Evolutionary conservation across 2,329 filamentous ascomycete species (phyloP).

Genomic region (Ascochyta rabiei): DNA sequence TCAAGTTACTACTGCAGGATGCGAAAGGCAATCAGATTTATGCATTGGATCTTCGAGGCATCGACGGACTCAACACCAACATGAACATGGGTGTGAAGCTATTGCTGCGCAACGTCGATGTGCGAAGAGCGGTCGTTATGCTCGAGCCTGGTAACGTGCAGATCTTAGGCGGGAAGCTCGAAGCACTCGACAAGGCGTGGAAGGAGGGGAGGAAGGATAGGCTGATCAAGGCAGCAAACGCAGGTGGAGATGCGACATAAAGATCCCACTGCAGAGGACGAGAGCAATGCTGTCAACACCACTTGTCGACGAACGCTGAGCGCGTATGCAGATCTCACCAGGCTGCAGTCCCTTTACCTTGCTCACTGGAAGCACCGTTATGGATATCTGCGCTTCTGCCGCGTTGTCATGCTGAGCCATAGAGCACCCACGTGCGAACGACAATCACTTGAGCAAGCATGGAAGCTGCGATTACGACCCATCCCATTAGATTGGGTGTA

Average conservation of each 20-base stretch:
- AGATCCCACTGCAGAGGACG: not conserved
- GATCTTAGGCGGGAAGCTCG: slow-evolving; percentile 88
- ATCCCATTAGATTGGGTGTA: too few relatives aligned
- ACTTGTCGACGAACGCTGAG: not conserved
- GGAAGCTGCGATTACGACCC: too few relatives aligned
- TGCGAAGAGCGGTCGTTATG: slow-evolving; percentile 79
- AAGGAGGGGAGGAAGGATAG: slow-evolving; percentile 70
- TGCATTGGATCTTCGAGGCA: slow-evolving; percentile 71
- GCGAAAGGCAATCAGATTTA: slow-evolving; percentile 68
- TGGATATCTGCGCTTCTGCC: too few relatives aligned
- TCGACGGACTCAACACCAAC: slow-evolving; percentile 69
- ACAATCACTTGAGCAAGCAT: too few relatives aligned
- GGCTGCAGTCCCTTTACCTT: too few relatives aligned
- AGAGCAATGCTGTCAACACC: not conserved
- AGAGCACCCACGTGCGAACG: too few relatives aligned
- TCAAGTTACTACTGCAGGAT: slow-evolving; percentile 85
- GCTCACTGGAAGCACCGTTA: too few relatives aligned
- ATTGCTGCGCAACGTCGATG: slow-evolving; percentile 68
- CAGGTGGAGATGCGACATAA: slow-evolving; percentile 9
- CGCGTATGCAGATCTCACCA: too few relatives aligned
- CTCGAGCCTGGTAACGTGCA: slow-evolving; percentile 71
- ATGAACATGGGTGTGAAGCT: slow-evolving; percentile 83
- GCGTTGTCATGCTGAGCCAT: too few relatives aligned
- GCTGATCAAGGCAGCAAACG: slow-evolving; percentile 64
- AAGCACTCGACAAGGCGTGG: slow-evolving; percentile 81